Evolutionary conservation across 805 yeast genomes (phyloP).

Genomic region (Cyberlindnera maclurae): DNA sequence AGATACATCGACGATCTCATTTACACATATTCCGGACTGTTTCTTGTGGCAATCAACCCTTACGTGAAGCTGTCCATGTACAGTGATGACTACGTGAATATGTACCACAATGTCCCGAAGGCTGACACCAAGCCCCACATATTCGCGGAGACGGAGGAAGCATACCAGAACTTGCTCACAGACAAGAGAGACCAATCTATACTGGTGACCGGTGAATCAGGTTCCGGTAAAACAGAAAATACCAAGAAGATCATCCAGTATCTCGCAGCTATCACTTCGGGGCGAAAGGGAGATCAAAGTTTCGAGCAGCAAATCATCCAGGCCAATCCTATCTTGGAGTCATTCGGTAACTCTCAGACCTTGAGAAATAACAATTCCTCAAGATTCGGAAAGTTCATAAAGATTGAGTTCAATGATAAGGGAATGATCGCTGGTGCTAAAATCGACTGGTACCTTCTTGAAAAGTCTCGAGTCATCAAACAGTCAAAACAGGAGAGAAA

Average conservation of each 20-base stretch:
- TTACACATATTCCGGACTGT: slow-evolving; percentile 92
- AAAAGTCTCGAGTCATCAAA: slow-evolving; percentile 83
- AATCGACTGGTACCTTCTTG: slow-evolving; percentile 90
- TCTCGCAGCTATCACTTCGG: slow-evolving; percentile 65
- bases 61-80: slow-evolving; percentile 72
- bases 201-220: slow-evolving; percentile 96
- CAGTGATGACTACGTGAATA: slow-evolving; percentile 45
- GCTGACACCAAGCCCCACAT: slow-evolving; percentile 73
- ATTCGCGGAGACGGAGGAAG: slow-evolving; percentile 82
- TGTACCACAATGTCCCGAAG: slow-evolving; percentile 43
- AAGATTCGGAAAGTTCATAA: slow-evolving; percentile 92
- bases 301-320: slow-evolving; percentile 83
- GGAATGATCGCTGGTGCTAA: slow-evolving; percentile 81
- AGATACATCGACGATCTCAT: slow-evolving; percentile 75
- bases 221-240: slow-evolving; percentile 98
- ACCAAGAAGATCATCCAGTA: slow-evolving; percentile 93
- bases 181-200: slow-evolving; percentile 79
- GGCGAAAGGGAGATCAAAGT: slow-evolving; percentile 22
- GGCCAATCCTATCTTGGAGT: slow-evolving; percentile 92
- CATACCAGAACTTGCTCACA: slow-evolving; percentile 66
- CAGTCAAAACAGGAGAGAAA: slow-evolving; percentile 78
- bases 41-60: slow-evolving; percentile 93
- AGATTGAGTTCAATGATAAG: slow-evolving; percentile 61
- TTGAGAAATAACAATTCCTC: slow-evolving; percentile 91
- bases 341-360: slow-evolving; percentile 97